phyloP scores from a whole-genome alignment of 495 filamentous ascomycete species.

The Aspergillus ostianus region DNA sequence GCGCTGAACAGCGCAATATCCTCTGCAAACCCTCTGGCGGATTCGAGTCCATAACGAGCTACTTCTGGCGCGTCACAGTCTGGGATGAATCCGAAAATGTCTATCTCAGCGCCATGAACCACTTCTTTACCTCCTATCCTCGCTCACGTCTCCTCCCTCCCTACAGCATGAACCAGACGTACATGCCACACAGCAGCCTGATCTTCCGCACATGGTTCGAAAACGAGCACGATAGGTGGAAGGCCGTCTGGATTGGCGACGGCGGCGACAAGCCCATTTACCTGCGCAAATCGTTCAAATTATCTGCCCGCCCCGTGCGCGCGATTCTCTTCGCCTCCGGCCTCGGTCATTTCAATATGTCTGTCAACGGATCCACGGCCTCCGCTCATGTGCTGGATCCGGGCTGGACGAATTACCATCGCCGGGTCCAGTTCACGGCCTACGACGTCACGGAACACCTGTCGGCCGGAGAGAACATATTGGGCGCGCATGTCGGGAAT shows the following conservation, averaged over 20 bases:
- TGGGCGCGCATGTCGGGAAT: slow-evolving; percentile 30
- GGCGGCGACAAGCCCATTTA: slow-evolving; percentile 33
- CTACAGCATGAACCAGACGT: slow-evolving; percentile 34
- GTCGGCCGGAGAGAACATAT: slow-evolving; percentile 17
- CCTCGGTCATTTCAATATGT: slow-evolving; percentile 31
- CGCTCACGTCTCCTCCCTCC: slow-evolving; percentile 23
- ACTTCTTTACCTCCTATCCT: slow-evolving; percentile 28
- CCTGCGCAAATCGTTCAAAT: slow-evolving; percentile 17
- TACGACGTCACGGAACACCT: slow-evolving; percentile 26
- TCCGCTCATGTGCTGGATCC: slow-evolving; percentile 29
- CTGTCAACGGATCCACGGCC: slow-evolving; percentile 23
- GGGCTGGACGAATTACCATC: slow-evolving; percentile 33
- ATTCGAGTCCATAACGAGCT: slow-evolving; percentile 25
- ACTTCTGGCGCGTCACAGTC: slow-evolving; percentile 25
- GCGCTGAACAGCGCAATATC: slow-evolving; percentile 26
- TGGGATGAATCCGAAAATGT: slow-evolving; percentile 17
- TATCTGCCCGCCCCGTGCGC: slow-evolving; percentile 2
- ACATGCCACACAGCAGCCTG: slow-evolving; percentile 30
- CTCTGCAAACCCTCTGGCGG: slow-evolving; percentile 22
- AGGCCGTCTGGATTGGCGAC: slow-evolving; percentile 32
- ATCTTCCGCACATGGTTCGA: slow-evolving; percentile 35
- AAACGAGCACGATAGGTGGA: slow-evolving; percentile 27
- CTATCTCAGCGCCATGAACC: slow-evolving; percentile 19
- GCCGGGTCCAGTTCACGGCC: slow-evolving; percentile 25
- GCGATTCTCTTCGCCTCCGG: slow-evolving; percentile 29